Evolutionary conservation across 148 eudicot genomes (phyloP).

Genomic region (Camellia sinensis): DNA sequence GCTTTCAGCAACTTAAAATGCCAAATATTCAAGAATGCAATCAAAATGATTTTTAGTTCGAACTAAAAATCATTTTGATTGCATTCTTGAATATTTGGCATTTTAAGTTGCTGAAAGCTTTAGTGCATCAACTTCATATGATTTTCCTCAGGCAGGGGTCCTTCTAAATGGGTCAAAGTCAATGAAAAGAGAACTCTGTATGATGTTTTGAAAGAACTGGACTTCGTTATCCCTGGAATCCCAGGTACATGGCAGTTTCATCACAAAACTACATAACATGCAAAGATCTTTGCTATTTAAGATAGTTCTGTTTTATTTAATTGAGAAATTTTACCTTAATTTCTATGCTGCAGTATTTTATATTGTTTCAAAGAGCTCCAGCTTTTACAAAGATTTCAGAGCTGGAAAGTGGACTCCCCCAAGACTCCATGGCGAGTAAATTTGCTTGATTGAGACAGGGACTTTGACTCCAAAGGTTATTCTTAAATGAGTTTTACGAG

Average conservation of each 20-base stretch:
- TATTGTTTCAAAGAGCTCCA: constrained; percentile 59
- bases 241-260: constrained; percentile 53
- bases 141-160: constrained; percentile 39
- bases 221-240: constrained; percentile 66
- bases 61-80: not conserved
- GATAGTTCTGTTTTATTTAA: not conserved
- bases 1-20: not conserved
- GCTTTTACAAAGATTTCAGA: constrained; percentile 73
- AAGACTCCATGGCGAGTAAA: constrained; percentile 7
- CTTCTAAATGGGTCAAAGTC: constrained; percentile 69
- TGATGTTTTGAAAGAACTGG: constrained; percentile 60
- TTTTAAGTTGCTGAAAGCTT: constrained; percentile 3
- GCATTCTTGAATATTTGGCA: not conserved
- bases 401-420: constrained; percentile 80
- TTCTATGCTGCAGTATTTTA: constrained; percentile 64
- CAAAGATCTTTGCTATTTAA: not conserved
- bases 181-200: constrained; percentile 71
- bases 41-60: not conserved
- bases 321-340: not conserved
- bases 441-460: not conserved
- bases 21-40: not conserved
- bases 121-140: not conserved
- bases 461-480: not conserved
- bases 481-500: not conserved
- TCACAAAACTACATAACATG: not conserved